Base-by-base conservation (phyloP, 495 filamentous ascomycete genomes). In the Rostrohypoxylon terebratum region DNA sequence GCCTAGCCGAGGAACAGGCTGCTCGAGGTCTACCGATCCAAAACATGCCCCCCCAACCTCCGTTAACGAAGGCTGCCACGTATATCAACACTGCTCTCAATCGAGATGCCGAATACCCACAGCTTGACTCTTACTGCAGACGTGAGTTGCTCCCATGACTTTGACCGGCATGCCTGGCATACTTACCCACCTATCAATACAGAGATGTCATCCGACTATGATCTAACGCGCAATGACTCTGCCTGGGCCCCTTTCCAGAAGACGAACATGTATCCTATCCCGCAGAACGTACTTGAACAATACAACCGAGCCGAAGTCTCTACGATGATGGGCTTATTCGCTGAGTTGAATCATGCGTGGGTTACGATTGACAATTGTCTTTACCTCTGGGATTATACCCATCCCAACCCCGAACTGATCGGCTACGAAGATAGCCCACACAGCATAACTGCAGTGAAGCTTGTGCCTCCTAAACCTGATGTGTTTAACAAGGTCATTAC, bases 301-400 rank as follows among this genome's bases (percentile, higher is more conserved):
- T 93, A 94, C 78, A 96, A 99, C 78, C 82, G 86, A 20, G 92
- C 92, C 51, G 88, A 94, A 69, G 88, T 97, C 1, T 90, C 90
- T 23, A 96, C 95, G 10, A 88, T 86, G 76, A 96, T 98, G 90
- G 96, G 96, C 20, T 81, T 98, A 42, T 97, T 99, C 79, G 92
- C 96, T 20, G 91, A 94, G 78, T 79, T 99, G 71, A 93, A 93
- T 66, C 94, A 98, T 81, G 95, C 94, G 48, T 99, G 95, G 94
- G 91, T 96, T 20, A 87, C 92, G 0, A 97, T 99, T 75, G 96
- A 99, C 81, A 97, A 96, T 80, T 90, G 92, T 60, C 85, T 99
- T 25, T 99, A 98, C 77, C 84, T 99, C 11, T 99, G 96, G 96
- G 96, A 99, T 80, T 99, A 97, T 76, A 95, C 93, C 9, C 87